Evolutionary conservation across 306 rosid species (phyloP), one percentile per base, ranked within the genome.

Genomic region (Sindora glabra): DNA sequence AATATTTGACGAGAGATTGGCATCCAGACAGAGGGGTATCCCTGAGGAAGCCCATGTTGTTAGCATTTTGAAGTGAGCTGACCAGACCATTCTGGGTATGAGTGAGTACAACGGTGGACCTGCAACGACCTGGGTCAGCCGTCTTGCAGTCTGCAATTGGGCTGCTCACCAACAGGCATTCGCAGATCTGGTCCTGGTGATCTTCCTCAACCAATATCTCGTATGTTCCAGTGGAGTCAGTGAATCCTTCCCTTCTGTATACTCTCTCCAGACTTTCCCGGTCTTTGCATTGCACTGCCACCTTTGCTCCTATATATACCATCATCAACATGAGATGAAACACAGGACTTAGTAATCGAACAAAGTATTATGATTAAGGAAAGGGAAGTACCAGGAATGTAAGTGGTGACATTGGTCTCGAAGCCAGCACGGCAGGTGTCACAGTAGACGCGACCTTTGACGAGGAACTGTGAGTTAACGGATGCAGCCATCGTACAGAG

Each of bases 11-110:
- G 13, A 90, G 60, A 10, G 67, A 0, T 0, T 55, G 1, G 65
- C 97, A 84, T 3, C 26, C 22, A 15, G 84, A 40, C 71, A 82
- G 52, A 1, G 79, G 74, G 36, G 77, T n/a, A 40, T 80, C 70
- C 59, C 29, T 74, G 38, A 74, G 54, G 86, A 70, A 90, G 5
- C 90, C 94, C 84, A 86, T 57, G 18, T 82, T 45, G 42, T 90
- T 90, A 5, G 89, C 88, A 29, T 39, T 65, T 30, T 78, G 95
- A 21, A 53, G 26, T 34, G 56, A 23, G 47, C 42, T 74, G 39
- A 79, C 56, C 6, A 84, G 52, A 3, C 95, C 95, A 5, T 86
- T 86, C 44, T 59, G 12, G 14, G 65, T 16, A 54, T 81, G 79
- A 1, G 94, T 81, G 48, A 89, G 68, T 0, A 90, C 64, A 3